Evolutionary conservation across 306 rosid species (phyloP), one percentile per base, ranked within the genome.

Genomic region (Lupinus albus): DNA sequence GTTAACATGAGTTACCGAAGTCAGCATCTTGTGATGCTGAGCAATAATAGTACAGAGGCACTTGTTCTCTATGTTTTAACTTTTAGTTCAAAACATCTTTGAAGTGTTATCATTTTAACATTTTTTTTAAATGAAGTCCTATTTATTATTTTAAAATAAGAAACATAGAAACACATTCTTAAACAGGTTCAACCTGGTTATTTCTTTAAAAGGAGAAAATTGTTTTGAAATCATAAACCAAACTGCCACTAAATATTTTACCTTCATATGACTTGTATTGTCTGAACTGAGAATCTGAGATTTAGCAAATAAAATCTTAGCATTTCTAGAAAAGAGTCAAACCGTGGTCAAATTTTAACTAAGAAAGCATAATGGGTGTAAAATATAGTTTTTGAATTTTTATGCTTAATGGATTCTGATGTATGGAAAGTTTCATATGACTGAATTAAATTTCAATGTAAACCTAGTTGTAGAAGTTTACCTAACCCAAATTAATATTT

Each of bases 381-480:
- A 41, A 36, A 7, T 18, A 28, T 51, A 32, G 44, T 33, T n/a
- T 45, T 56, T 64, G 16, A 48, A 56, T 17, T 48, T 63, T 59
- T 30, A 61, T 18, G 36, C 56, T 30, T 44, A 11, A 47, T 41
- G 51, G 16, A 67, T 58, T 65, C 21, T 64, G 48, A 58, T 45
- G 67, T 66, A 60, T 61, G 46, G 46, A 45, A 36, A 20, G 25
- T 45, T 72, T 71, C 46, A 72, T 55, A 50, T 7, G 18, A 68
- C 16, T 72, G 52, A 67, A 52, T 78, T 44, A 42, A 54, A 20
- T 66, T 72, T 42, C 58, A 53, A 35, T n/a, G 13, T 46, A 58
- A 46, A 25, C 61, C 36, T 36, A 32, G 70, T 33, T 14, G 1
- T 58, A 64, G 30, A 66, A 16, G 21, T 46, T 45, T 18, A 21